A percentile compares a stretch with the other conserved stretches of the same genome.
These are phyloP conservation scores for Eudorina sp. DNA, from an alignment of 139 green algal genomes.

Conservation along the genomic window DNA sequence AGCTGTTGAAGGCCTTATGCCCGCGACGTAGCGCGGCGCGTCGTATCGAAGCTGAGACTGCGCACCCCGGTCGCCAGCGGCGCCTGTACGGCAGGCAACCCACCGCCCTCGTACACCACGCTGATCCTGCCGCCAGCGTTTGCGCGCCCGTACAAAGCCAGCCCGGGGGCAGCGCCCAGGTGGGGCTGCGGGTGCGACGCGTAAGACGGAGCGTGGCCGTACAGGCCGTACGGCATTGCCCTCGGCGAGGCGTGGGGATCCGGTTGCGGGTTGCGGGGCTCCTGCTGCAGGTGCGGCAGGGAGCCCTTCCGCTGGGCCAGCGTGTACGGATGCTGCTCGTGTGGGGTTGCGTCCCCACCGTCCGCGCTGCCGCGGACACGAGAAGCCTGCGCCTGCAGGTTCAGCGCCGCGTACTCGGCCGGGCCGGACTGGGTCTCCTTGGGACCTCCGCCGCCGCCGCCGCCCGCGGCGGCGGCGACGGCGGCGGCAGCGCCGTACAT, in stretches of 20 bases:
- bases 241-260: too few relatives aligned
- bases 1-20: too few relatives aligned
- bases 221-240: too few relatives aligned
- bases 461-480: too few relatives aligned
- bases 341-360: too few relatives aligned
- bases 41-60: constrained; percentile 6
- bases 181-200: neutral
- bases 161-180: neutral
- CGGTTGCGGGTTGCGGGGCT: too few relatives aligned
- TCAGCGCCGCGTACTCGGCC: neutral
- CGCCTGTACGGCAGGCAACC: neutral
- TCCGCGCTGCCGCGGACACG: too few relatives aligned
- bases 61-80: neutral
- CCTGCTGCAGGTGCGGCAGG: neutral
- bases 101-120: neutral
- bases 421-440: too few relatives aligned
- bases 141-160: neutral
- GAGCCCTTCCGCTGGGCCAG: neutral
- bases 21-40: neutral
- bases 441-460: too few relatives aligned
- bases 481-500: too few relatives aligned
- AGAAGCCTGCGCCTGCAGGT: neutral
- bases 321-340: too few relatives aligned
- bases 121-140: neutral
- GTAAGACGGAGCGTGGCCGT: too few relatives aligned